phyloP scores from a whole-genome alignment of 176 grass and related monocot genomes.

The Panicum miliaceum region DNA sequence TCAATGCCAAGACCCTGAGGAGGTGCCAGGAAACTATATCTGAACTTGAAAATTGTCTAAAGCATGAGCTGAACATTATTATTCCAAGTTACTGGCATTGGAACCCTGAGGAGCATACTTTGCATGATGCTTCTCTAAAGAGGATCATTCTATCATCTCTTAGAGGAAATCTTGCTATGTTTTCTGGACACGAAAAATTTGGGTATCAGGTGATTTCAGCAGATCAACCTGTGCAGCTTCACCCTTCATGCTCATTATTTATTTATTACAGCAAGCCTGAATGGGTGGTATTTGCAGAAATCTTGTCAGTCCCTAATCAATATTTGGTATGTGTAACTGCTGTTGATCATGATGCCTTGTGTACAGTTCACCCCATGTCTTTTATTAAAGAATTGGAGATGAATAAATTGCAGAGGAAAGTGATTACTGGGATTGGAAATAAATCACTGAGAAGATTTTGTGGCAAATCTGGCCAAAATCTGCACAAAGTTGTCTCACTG shows the following conservation, averaged over 20 bases:
- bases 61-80: constrained; percentile 75
- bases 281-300: constrained; percentile 94
- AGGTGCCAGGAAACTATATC: constrained; percentile 80
- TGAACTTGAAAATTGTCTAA: constrained; percentile 84
- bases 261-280: constrained; percentile 67
- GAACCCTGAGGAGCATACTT: constrained; percentile 64
- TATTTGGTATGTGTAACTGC: constrained; percentile 96
- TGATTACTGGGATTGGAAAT: constrained; percentile 65
- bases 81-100: constrained; percentile 85
- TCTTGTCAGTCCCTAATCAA: constrained; percentile 76
- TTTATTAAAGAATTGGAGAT: constrained; percentile 63
- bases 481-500: constrained; percentile 63
- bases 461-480: constrained; percentile 76
- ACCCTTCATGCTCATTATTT: constrained; percentile 85
- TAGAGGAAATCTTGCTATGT: constrained; percentile 82
- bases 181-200: constrained; percentile 76
- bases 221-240: constrained; percentile 77
- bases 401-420: constrained; percentile 69
- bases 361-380: constrained; percentile 48
- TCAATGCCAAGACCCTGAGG: constrained; percentile 93
- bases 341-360: constrained; percentile 69
- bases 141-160: constrained; percentile 83
- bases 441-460: constrained; percentile 71
- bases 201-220: constrained; percentile 88
- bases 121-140: constrained; percentile 69